Evolutionary conservation across 257 asterid genomes (phyloP), one percentile per base, ranked within the genome.

Genomic region (Hygrophila difformis): DNA sequence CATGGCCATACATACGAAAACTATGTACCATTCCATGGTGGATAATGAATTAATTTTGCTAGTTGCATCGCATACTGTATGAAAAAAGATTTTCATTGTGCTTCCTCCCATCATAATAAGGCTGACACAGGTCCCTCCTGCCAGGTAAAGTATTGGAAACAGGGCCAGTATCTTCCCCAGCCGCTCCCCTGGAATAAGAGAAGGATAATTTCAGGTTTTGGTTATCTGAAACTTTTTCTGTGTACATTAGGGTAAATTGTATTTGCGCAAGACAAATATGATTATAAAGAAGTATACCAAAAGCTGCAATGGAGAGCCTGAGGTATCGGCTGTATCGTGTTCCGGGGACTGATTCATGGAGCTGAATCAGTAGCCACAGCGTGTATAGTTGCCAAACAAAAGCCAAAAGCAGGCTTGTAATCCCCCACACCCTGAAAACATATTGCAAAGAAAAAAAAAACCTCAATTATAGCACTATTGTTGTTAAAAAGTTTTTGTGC

Each of bases 91-190:
- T 46, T 76, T 87, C 64, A 87, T 39, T 41, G 86, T 68, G 64
- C 74, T 69, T 11, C 95, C 92, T 56, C 97, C 97, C 18, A 83
- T 78, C 72, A 87, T 81, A 63, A 84, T 72, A 2, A 87, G 65
- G 45, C 92, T 50, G n/a, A 83, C 92, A 26, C 97, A 87, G 35
- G 97, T 87, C 36, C 97, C 97, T 16, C 97, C 95, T 13, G 97
- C 84, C 14, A 87, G 70, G 56, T 87, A 87, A 66, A 74, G 57
- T 31, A 88, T 87, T 16, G 97, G 97, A 62, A 83, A 72, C 44
- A 84, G 59, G 15, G 86, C 85, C 61, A 76, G 40, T 24, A 81
- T 26, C 47, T 87, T 87, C 19, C 93, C 97, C 31, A 63, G 46
- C 45, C 62, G 78, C 50, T 69, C 82, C 53, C 97, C 97, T 87